Percentiles rank a stretch among this genome's conserved stretches.
These are phyloP conservation scores for Kodamaea suecica DNA, from an alignment of 1,139 yeast species.

Conservation along the genomic window DNA sequence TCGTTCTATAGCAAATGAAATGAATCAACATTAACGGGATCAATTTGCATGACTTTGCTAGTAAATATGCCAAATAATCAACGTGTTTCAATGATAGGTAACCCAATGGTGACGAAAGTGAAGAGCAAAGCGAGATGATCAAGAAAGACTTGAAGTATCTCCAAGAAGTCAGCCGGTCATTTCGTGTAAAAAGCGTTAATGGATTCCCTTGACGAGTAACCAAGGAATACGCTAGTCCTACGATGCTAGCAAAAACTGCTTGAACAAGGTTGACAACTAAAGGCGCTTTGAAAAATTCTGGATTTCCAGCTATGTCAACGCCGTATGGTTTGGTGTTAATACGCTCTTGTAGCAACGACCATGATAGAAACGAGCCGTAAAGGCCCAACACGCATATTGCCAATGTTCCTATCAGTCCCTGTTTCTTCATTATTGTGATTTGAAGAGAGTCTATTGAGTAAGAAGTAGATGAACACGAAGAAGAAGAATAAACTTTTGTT, in stretches of 20 bases:
- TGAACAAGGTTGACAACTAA: slow-evolving; percentile 72
- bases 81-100: slow-evolving; percentile 75
- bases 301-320: slow-evolving; percentile 29
- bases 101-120: slow-evolving; percentile 79
- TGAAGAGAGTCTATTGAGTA: too few species aligned
- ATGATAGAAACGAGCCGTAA: slow-evolving; percentile 77
- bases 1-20: slow-evolving; percentile 63
- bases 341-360: slow-evolving; percentile 92
- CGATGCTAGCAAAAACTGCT: slow-evolving; percentile 64
- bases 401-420: slow-evolving; percentile 33
- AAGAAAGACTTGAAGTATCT: slow-evolving; percentile 42
- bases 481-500: too few species aligned
- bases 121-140: slow-evolving; percentile 72
- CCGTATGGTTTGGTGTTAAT: slow-evolving; percentile 80
- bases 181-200: slow-evolving; percentile 27
- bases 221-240: slow-evolving; percentile 60
- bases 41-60: slow-evolving; percentile 91
- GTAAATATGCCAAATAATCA: slow-evolving; percentile 76
- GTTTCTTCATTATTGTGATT: slow-evolving; percentile 16
- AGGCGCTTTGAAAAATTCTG: slow-evolving; percentile 67
- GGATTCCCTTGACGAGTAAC: slow-evolving; percentile 31
- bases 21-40: slow-evolving; percentile 91
- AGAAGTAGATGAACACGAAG: too few species aligned
- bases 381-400: slow-evolving; percentile 66
- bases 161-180: slow-evolving; percentile 16